Percentiles rank a stretch among this genome's conserved stretches.
Conservation (phyloP, 2,329 filamentous ascomycete genomes). For the Elsinoe perseae region DNA sequence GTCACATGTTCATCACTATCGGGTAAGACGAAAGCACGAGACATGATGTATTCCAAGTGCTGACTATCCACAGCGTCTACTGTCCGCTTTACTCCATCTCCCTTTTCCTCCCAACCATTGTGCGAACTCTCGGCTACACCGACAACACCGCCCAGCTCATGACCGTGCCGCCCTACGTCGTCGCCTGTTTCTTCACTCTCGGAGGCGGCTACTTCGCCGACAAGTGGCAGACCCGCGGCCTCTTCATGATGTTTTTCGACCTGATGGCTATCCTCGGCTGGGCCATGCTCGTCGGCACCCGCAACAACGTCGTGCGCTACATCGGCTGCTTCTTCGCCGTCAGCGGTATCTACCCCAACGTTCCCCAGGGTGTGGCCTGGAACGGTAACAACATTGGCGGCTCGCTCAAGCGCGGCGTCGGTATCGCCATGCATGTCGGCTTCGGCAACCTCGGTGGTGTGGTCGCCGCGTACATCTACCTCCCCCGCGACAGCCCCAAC, state of each 20-base stretch:
- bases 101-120: conserved; percentile 39
- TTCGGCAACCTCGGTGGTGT: conserved; percentile 41
- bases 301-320: conserved; percentile 25
- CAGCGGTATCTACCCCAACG: conserved; percentile 54
- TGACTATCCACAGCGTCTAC: conserved; percentile 15
- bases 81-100: conserved; percentile 26
- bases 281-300: conserved; percentile 24
- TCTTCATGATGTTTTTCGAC: conserved; percentile 37
- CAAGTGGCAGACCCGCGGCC: conserved; percentile 17
- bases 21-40: conserved; percentile 28
- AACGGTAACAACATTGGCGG: conserved; percentile 54
- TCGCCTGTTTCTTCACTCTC: conserved; percentile 28
- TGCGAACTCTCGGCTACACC: conserved; percentile 57
- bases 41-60: background rate
- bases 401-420: conserved; percentile 47
- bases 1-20: conserved; percentile 36
- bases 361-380: conserved; percentile 51
- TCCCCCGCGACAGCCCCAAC: conserved; percentile 33
- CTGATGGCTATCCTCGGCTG: conserved; percentile 28
- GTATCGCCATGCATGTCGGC: conserved; percentile 50
- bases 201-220: conserved; percentile 28
- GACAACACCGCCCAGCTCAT: conserved; percentile 36
- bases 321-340: conserved; percentile 28
- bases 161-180: conserved; percentile 27
- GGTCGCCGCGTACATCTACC: conserved; percentile 39